Percentiles rank a stretch among this genome's conserved stretches.
Evolutionary conservation across 441 rosid genomes (phyloP).

Genomic region (Euphorbia corollata): DNA sequence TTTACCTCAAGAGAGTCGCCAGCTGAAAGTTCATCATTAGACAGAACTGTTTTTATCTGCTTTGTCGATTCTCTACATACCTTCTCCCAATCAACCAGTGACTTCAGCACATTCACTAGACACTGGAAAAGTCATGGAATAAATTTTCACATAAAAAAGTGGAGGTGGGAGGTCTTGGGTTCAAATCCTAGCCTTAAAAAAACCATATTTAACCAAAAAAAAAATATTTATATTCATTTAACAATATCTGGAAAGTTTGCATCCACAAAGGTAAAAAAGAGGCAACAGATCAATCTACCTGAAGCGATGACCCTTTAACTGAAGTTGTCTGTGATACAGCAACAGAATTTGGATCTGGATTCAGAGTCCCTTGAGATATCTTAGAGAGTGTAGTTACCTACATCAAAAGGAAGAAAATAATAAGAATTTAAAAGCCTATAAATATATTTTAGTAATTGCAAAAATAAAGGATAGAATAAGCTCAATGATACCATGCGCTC

Average conservation of each 20-base stretch:
- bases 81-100: constrained; percentile 97
- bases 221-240: no score
- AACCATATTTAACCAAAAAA: no score
- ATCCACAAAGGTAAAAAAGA: constrained; percentile 9
- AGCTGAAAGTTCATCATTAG: constrained; percentile 41
- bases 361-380: constrained; percentile 91
- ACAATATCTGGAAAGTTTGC: background rate
- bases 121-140: constrained; percentile 51
- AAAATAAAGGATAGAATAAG: constrained; percentile 13
- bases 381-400: constrained; percentile 89
- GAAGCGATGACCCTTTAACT: constrained; percentile 84
- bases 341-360: constrained; percentile 75
- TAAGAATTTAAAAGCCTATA: background rate
- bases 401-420: constrained; percentile 12
- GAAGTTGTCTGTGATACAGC: constrained; percentile 69
- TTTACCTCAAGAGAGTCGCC: constrained; percentile 49
- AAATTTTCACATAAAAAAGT: constrained; percentile 19
- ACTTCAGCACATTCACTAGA: constrained; percentile 84
- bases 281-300: constrained; percentile 45
- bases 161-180: no score
- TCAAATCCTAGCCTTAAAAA: no score
- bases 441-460: constrained; percentile 12
- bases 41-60: constrained; percentile 35
- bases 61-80: constrained; percentile 44
- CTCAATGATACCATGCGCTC: constrained; percentile 74